Evolutionary conservation across 306 rosid genomes (phyloP).

Genomic region (Acacia acuminata): DNA sequence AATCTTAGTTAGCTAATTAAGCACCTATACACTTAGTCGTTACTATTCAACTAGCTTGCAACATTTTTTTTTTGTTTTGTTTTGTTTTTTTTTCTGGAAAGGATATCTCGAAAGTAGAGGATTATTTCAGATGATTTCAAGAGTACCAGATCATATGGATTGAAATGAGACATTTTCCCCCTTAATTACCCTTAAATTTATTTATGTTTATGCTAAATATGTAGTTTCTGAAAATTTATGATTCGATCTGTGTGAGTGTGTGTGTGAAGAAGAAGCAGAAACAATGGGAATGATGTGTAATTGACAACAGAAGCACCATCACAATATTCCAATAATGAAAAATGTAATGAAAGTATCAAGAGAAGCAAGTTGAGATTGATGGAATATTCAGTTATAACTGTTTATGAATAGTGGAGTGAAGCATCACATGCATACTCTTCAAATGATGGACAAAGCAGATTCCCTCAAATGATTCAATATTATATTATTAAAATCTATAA

Average conservation of each 20-base stretch:
- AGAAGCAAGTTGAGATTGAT: not conserved
- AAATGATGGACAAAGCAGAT: not conserved
- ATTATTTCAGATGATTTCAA: too few species aligned
- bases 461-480: slow-evolving; percentile 28
- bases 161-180: too few species aligned
- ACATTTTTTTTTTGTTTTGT: too few species aligned
- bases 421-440: slow-evolving; percentile 29
- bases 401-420: slow-evolving; percentile 2
- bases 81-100: too few species aligned
- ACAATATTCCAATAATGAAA: not conserved
- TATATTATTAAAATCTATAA: not conserved
- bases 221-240: not conserved
- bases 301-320: not conserved
- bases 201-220: too few species aligned
- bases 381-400: not conserved
- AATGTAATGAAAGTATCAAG: not conserved
- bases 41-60: too few species aligned
- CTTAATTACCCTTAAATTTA: too few species aligned
- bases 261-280: not conserved
- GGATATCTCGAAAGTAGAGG: too few species aligned
- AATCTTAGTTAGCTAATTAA: too few species aligned
- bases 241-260: not conserved
- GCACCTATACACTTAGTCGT: too few species aligned
- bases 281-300: not conserved
- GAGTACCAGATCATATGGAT: too few species aligned